phyloP scores from a whole-genome alignment of 2,329 filamentous ascomycete genomes.

The Neonectria hederae region DNA sequence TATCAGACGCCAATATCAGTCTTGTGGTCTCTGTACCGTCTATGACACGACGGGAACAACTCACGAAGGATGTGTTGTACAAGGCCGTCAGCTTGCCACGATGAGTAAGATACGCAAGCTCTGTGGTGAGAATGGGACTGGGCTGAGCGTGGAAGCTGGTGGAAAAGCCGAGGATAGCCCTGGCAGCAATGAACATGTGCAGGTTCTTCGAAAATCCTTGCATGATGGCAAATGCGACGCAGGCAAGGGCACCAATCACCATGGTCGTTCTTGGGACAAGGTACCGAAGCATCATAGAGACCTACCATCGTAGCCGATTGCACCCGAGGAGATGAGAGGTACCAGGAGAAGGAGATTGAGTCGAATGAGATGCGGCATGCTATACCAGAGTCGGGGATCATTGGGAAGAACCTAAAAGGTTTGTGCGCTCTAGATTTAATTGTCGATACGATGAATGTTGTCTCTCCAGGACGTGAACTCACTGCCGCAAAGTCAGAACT shows the following conservation, averaged over 20 bases:
- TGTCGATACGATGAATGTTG: not conserved
- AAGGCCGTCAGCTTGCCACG: slow-evolving; percentile 46
- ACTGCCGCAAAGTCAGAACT: slow-evolving; percentile 32
- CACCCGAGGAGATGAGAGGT: slow-evolving; percentile 53
- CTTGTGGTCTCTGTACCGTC: fast-evolving
- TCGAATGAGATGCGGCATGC: slow-evolving; percentile 51
- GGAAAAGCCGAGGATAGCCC: slow-evolving; percentile 47
- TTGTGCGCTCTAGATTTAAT: not conserved
- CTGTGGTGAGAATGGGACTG: slow-evolving; percentile 46
- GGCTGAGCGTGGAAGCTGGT: slow-evolving; percentile 45
- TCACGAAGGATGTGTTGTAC: slow-evolving; percentile 47
- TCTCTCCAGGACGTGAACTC: not conserved
- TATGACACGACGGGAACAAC: not conserved
- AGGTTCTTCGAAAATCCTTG: slow-evolving; percentile 44
- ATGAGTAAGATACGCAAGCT: slow-evolving; percentile 49
- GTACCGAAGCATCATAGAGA: not conserved
- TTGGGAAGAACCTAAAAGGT: slow-evolving; percentile 49
- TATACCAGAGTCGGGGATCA: slow-evolving; percentile 53
- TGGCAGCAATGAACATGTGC: slow-evolving; percentile 42
- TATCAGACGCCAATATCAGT: slow-evolving; percentile 1
- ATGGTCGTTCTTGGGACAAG: slow-evolving; percentile 41
- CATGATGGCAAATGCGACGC: slow-evolving; percentile 45
- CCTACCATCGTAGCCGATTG: slow-evolving; percentile 56
- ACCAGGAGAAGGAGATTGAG: slow-evolving; percentile 56
- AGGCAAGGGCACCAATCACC: slow-evolving; percentile 45